phyloP scores from a whole-genome alignment of 768 basidiomycete species.

The Saitozyma podzolica region DNA sequence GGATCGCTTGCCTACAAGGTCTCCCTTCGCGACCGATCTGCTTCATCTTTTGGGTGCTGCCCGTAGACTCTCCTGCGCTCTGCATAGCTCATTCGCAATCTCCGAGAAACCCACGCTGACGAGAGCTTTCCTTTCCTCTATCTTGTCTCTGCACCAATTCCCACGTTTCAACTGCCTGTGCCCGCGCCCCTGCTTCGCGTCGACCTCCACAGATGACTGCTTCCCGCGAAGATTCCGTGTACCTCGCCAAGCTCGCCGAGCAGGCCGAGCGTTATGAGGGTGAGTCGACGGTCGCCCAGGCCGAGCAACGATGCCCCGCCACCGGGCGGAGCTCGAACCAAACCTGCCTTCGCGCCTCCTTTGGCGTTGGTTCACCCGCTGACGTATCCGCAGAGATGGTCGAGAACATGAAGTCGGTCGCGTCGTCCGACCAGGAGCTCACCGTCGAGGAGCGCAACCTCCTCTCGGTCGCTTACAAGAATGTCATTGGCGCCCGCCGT shows the following conservation, averaged over 20 bases:
- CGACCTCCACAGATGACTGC: constrained; percentile 55
- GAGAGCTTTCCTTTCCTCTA: too few relatives aligned
- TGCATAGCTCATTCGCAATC: too few relatives aligned
- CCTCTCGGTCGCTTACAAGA: constrained; percentile 98
- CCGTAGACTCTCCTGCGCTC: too few relatives aligned
- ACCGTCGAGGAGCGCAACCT: constrained; percentile 98
- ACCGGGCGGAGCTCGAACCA: neutral
- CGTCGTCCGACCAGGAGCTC: constrained; percentile 95
- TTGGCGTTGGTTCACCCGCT: neutral
- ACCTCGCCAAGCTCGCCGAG: constrained; percentile 99
- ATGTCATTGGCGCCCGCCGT: constrained; percentile 96
- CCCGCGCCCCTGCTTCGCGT: too few relatives aligned
- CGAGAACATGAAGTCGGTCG: constrained; percentile 98
- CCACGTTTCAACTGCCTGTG: too few relatives aligned
- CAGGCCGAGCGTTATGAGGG: constrained; percentile 99
- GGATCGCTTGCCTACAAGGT: too few relatives aligned
- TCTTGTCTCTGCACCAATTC: too few relatives aligned
- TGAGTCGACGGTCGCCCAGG: constrained; percentile 41
- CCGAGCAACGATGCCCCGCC: too few relatives aligned
- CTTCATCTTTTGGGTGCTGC: too few relatives aligned
- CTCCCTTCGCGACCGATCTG: too few relatives aligned
- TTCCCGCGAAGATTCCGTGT: constrained; percentile 89
- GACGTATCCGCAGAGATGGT: constrained; percentile 73
- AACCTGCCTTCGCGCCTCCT: neutral
- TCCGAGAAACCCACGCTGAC: too few relatives aligned